These are phyloP conservation scores for Aegilops bicornis DNA, from an alignment of 176 grass and related monocot species.

Conservation along the genomic window DNA sequence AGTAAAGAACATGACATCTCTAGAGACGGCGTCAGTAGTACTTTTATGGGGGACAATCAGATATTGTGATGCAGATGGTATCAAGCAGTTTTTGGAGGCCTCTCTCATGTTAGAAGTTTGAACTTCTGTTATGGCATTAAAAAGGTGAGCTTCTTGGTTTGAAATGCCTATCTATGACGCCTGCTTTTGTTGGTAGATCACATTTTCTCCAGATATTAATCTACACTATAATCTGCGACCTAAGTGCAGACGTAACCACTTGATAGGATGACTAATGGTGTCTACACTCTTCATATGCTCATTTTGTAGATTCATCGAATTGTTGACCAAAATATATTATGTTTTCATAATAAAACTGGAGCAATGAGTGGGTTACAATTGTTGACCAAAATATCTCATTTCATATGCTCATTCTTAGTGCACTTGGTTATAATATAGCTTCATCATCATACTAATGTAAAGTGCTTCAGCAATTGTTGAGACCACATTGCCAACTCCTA, in stretches of 20 bases:
- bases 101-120: slow-evolving; percentile 18
- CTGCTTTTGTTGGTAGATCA: neutral
- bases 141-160: slow-evolving; percentile 15
- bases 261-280: neutral
- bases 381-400: neutral
- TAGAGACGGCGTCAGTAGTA: neutral
- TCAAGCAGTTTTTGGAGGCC: neutral
- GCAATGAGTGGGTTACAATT: neutral
- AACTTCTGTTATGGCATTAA: neutral
- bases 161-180: neutral
- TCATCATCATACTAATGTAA: neutral
- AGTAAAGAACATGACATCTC: neutral
- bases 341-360: neutral
- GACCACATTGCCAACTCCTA: neutral
- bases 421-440: neutral
- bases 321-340: neutral
- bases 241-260: neutral
- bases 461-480: neutral
- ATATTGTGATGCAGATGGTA: neutral
- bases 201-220: neutral
- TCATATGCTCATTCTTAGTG: neutral
- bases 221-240: neutral
- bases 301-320: neutral
- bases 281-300: neutral
- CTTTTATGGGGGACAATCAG: fast-evolving